Evolutionary conservation across 106 monocot species (phyloP), one percentile per base, ranked within the genome.

Genomic region (Dendrobium nobile): DNA sequence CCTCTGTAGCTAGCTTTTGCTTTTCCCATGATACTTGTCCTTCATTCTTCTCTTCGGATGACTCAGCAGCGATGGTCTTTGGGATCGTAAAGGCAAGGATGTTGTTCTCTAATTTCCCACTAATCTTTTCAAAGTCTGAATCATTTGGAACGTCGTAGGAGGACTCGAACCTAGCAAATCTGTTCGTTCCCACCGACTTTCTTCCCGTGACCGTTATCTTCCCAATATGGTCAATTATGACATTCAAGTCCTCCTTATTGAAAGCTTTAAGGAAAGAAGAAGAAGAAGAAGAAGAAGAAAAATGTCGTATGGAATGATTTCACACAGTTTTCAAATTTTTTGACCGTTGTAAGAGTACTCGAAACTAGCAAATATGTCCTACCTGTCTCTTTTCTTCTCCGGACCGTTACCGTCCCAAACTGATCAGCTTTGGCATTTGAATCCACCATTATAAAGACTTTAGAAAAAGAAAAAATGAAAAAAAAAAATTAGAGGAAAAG

Each of bases 81-180:
- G 79, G 84, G 22, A 84, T 61, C 7, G 61, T 24, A 17, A 84
- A 47, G 31, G 11, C 65, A 37, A 84, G 84, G 7, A 26, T 18
- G 17, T 64, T 79, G 75, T 84, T 43, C 37, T 84, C 80, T 19
- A 84, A 80, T 41, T 65, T 75, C 44, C 75, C 84, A 20, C 64
- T 48, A 26, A 84, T 76, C 24, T 84, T 64, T 4, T 84, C 67
- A 10, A 47, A 4, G 7, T 56, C 80, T 4, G 64, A 31, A 41
- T 79, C 79, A 67, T 79, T 44, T 15, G 84, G 84, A 24, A 80
- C 19, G 18, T 42, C 22, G 4, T 44, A 75, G 2, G 65, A 61
- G 42, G 64, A 42, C 54, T 80, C 80, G 11, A 84, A 41, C 20
- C 48, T 31, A 2, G 75, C 33, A 51, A 31, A 47, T 11, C 58